A percentile compares a stretch with the other conserved stretches of the same genome.
Evolutionary conservation across 2,329 filamentous ascomycete genomes (phyloP).

Genomic region (Eutypa lata): DNA sequence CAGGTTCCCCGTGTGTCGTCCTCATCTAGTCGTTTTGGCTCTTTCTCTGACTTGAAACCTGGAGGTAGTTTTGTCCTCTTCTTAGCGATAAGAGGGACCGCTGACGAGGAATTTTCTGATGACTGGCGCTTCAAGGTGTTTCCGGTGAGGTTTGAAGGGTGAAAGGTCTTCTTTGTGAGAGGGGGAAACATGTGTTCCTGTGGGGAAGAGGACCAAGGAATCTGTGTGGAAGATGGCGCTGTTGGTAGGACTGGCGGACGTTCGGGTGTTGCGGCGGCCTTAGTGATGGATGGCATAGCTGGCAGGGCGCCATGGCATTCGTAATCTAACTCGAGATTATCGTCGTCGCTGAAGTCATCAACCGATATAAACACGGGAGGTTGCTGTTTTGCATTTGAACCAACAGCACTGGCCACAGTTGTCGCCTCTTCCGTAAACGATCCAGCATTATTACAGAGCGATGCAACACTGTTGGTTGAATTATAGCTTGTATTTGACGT

Average conservation of each 20-base stretch:
- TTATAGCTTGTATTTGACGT: constrained; percentile 8
- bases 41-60: constrained; percentile 26
- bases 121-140: constrained; percentile 41
- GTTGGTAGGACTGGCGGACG: constrained; percentile 15
- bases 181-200: constrained; percentile 43
- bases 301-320: constrained; percentile 56
- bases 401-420: constrained; percentile 32
- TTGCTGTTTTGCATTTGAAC: constrained; percentile 20
- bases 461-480: constrained; percentile 32
- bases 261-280: constrained; percentile 24
- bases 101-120: constrained; percentile 25
- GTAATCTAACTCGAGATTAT: constrained; percentile 68
- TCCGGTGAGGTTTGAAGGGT: constrained; percentile 27
- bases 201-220: constrained; percentile 74
- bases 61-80: constrained; percentile 69
- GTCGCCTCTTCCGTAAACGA: constrained; percentile 44
- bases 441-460: constrained; percentile 41
- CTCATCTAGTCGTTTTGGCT: constrained; percentile 29
- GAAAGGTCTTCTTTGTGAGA: not conserved
- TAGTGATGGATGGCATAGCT: constrained; percentile 19
- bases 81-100: constrained; percentile 29
- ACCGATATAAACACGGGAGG: constrained; percentile 63
- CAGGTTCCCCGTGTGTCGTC: constrained; percentile 24
- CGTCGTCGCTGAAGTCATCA: constrained; percentile 84
- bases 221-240: constrained; percentile 25